Evolutionary conservation across 2,329 filamentous ascomycete species (phyloP), one percentile per base, ranked within the genome.

Genomic region (Daldinia sp.): DNA sequence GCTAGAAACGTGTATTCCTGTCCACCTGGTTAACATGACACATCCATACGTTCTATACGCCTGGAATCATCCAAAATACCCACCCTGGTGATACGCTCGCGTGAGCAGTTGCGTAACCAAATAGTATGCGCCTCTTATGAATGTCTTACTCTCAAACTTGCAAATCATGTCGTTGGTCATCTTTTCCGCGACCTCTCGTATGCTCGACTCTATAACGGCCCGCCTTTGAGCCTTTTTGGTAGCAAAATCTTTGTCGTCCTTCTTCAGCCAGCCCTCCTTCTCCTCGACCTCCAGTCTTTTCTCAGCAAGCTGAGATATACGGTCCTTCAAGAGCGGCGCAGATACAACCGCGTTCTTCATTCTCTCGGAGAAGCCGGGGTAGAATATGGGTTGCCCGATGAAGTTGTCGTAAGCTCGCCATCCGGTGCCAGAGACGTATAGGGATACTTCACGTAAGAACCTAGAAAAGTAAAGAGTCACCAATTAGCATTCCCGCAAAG

Each of bases 141-240:
- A 98, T 1, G 88, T 84, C 78, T 94, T 97, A 84, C 92, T 97
- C 81, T 99, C 96, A 86, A 98, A 95, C 82, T 99, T 99, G 87
- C 95, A 98, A 69, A 99, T 98, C 96, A 99, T 98, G 70, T 91
- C 89, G 77, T 97, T 93, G 26, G 94, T 93, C 87, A 96, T 90
- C 72, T 91, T 90, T 71, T 96, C 93, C 3, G 93, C 92, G 4
- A 98, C 90, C 76, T 97, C 90, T 61, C 89, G 86, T 51, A 99
- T 83, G 65, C 90, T 90, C 41, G 85, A 84, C 76, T 94, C 90
- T 63, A 98, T 88, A 74, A 92, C 89, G 63, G 82, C 83, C 60
- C 85, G 87, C 62, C 88, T 83, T 69, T 86, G 86, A 4, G 82
- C 81, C 63, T 85, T 84, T 78, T 88, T 84, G 67, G 82, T 74